Conservation (phyloP, 2,329 filamentous ascomycete species). For the Pochonia chlamydosporia region DNA sequence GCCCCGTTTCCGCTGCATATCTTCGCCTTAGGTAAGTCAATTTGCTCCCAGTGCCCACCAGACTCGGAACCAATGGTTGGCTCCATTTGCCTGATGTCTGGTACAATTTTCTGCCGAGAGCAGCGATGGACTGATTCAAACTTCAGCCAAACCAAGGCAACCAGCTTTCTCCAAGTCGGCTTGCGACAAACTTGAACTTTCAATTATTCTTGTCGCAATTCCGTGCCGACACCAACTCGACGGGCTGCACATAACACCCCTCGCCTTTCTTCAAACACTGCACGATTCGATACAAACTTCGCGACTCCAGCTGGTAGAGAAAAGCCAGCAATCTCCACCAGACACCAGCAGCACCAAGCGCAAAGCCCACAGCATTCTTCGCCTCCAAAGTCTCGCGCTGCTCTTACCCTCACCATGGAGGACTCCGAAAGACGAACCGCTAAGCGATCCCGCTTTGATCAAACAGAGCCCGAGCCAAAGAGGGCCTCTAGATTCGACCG, state of each 20-base stretch:
- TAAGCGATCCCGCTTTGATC: slow-evolving; percentile 92
- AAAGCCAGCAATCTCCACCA: neutral
- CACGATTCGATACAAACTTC: neutral
- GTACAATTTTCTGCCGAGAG: neutral
- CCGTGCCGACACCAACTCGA: neutral
- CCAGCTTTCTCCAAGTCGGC: neutral
- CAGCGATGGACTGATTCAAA: neutral
- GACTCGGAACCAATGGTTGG: too few species aligned
- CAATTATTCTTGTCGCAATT: neutral
- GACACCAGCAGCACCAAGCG: neutral
- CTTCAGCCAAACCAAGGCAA: neutral
- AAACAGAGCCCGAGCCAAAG: slow-evolving; percentile 76
- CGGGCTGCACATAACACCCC: neutral
- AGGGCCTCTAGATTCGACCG: slow-evolving; percentile 80
- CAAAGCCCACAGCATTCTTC: neutral
- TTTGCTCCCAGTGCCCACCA: too few species aligned
- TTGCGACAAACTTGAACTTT: neutral
- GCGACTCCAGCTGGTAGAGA: neutral
- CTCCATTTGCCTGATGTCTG: too few species aligned
- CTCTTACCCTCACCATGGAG: slow-evolving; percentile 44
- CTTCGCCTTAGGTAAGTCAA: neutral
- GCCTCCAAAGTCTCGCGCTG: neutral
- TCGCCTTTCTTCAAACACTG: neutral
- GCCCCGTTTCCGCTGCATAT: too few species aligned
- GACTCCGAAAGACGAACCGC: slow-evolving; percentile 66